Conservation (phyloP, 331 rosid genomes). For the Acacia concinna region DNA sequence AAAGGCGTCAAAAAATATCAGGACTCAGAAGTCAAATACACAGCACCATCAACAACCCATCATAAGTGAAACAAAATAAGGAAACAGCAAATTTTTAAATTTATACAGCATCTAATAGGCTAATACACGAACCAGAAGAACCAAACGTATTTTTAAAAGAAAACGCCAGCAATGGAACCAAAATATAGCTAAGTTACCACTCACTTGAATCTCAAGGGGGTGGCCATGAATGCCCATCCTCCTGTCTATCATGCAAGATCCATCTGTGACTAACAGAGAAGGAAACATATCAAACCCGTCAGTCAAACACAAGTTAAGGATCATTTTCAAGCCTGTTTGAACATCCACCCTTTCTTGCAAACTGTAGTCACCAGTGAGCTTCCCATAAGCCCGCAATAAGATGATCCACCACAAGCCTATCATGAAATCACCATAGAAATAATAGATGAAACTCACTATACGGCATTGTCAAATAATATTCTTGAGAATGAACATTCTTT, state of each 20-base stretch:
- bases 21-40: not conserved
- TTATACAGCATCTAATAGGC: not conserved
- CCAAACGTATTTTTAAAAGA: not conserved
- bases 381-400: slow-evolving; percentile 84
- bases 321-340: slow-evolving; percentile 91
- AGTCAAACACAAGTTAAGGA: slow-evolving; percentile 78
- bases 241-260: slow-evolving; percentile 98
- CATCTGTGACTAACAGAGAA: slow-evolving; percentile 92
- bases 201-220: slow-evolving; percentile 97
- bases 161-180: not conserved
- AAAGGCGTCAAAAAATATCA: not conserved
- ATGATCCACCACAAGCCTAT: slow-evolving; percentile 99
- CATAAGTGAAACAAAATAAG: not conserved
- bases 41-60: slow-evolving; percentile 7
- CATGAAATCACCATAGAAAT: slow-evolving; percentile 20
- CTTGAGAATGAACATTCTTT: not conserved
- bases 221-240: slow-evolving; percentile 99
- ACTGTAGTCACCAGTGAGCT: slow-evolving; percentile 75
- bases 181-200: slow-evolving; percentile 28
- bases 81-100: not conserved
- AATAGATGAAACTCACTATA: slow-evolving; percentile 8
- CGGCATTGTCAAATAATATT: slow-evolving; percentile 12
- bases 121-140: not conserved
- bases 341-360: slow-evolving; percentile 92
- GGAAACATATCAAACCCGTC: slow-evolving; percentile 99